Percentiles rank a stretch among this genome's conserved stretches.
phyloP scores from a whole-genome alignment of 305 asterid genomes.

The Fraxinus paxiana region DNA sequence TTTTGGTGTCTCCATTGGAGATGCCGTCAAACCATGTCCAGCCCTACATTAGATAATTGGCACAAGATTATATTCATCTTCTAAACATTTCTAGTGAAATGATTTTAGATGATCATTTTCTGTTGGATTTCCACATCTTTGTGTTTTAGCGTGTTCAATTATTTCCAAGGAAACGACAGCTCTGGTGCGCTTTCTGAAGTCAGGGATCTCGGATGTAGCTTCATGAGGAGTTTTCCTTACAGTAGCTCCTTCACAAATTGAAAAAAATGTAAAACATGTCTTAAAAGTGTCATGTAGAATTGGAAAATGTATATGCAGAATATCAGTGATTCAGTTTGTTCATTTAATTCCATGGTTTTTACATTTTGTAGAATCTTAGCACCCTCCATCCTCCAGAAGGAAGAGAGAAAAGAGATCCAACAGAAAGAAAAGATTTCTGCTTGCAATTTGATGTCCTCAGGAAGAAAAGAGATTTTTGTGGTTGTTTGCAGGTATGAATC shows the following conservation, averaged over 20 bases:
- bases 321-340: background rate
- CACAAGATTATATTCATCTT: background rate
- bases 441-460: background rate
- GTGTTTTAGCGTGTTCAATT: background rate
- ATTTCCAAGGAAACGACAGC: background rate
- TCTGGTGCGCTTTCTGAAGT: background rate
- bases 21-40: no score
- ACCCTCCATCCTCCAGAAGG: background rate
- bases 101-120: background rate
- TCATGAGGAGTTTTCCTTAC: background rate
- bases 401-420: background rate
- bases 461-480: background rate
- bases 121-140: background rate
- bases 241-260: background rate
- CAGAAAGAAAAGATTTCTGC: background rate
- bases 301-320: background rate
- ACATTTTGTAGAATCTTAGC: background rate
- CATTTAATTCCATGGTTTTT: background rate
- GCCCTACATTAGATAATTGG: background rate
- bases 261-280: background rate
- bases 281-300: background rate
- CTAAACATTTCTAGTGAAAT: background rate
- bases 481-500: constrained; percentile 18
- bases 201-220: background rate
- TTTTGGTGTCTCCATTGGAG: no score